Base-by-base conservation (phyloP, 805 yeast species). In the Metschnikowia santaceciliae region DNA sequence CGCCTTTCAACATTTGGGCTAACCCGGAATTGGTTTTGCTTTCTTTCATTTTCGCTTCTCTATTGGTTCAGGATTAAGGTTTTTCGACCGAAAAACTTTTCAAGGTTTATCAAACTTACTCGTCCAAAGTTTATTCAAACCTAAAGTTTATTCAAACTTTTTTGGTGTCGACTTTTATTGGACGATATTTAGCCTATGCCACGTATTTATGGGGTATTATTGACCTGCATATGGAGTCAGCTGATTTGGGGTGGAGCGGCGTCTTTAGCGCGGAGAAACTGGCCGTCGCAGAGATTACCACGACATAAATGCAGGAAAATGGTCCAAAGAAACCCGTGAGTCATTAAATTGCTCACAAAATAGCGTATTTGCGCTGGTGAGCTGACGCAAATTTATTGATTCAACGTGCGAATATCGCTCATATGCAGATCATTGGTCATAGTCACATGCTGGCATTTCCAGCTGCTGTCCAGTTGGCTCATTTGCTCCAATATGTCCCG, bases 1-100 rank as follows among this genome's bases (percentile, higher is more conserved):
- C 86, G 50, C 88, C 91, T 64, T 87, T 88, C 54, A 88, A 77
- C 94, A 87, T 88, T 68, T 87, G 90, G 53, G 95, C 94, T 66
- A 88, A 75, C 13, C 92, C 94, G 43, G 88, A 80, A 68, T 88
- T 87, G 50, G 85, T 76, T 62, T 81, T 71, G 35, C 46, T 48
- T 33, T 53, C 56, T n/a, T 52, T 47, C 56, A 53, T 53, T 23
- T 32, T 20, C 8, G 17, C 30, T 26, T 26, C 30, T 26, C 4
- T 26, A 26, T 26, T 26, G 4, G 30, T 26, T 26, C 30, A 26
- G 10, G 4, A 26, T 4, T 26, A 11, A 26, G 13, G 30, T 4
- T 26, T 26, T 26, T 26, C 11, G 11, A 4, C 30, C 10, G 30
- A 8, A 26, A 8, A 26, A 8, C 30, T 26, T 8, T 26, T 26